Conservation (phyloP, 2,329 filamentous ascomycete species). For the Leptodontidium sp. region DNA sequence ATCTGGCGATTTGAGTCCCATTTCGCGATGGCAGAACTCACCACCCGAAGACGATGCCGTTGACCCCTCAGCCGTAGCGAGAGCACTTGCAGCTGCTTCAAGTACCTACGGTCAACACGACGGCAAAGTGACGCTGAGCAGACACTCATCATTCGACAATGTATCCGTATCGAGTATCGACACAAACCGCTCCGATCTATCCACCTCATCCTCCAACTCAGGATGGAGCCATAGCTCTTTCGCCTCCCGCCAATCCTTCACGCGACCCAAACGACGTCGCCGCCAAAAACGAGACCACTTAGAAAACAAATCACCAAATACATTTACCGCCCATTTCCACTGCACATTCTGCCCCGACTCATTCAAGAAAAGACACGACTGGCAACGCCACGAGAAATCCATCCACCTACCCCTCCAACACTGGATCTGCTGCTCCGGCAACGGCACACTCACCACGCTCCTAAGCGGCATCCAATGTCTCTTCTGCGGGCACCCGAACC, state of each 20-base stretch:
- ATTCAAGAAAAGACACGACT: conserved; percentile 17
- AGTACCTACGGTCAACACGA: background rate
- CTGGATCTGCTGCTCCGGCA: conserved; percentile 16
- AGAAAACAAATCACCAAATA: background rate
- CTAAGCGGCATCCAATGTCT: conserved; percentile 8
- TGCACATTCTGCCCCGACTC: conserved; percentile 17
- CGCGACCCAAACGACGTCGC: conserved; percentile 14
- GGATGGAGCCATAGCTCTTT: conserved; percentile 19
- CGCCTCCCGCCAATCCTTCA: conserved; percentile 18
- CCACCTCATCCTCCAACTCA: conserved; percentile 13
- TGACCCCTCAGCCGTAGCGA: conserved; percentile 9
- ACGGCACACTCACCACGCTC: conserved; percentile 6
- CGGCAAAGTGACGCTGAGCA: background rate
- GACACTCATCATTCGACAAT: conserved; percentile 18
- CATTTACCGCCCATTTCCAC: conserved; percentile 3
- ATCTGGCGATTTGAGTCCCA: conserved; percentile 4
- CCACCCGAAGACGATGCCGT: conserved; percentile 18
- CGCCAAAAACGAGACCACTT: conserved; percentile 1
- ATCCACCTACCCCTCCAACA: conserved; percentile 17
- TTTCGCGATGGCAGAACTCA: conserved; percentile 16
- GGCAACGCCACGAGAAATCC: conserved; percentile 19
- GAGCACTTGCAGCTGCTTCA: conserved; percentile 13
- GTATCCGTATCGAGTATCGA: conserved; percentile 12
- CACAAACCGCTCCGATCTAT: background rate
- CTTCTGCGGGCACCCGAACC: conserved; percentile 8